Evolutionary conservation across 1,139 yeast genomes (phyloP).

Genomic region (Komagataea norvegica): DNA sequence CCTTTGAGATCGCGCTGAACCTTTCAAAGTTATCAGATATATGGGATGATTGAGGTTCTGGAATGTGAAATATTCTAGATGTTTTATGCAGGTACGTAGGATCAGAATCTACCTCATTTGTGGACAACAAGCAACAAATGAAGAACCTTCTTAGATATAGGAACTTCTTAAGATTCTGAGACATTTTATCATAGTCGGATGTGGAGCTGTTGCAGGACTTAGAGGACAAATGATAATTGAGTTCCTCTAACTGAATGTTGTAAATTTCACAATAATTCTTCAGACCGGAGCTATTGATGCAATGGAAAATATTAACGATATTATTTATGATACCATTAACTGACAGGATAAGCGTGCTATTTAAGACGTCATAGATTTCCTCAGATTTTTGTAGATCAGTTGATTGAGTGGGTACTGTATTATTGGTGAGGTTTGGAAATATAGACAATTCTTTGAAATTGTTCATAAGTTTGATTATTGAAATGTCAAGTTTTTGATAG

Average conservation of each 20-base stretch:
- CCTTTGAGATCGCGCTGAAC: constrained; percentile 1
- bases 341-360: constrained; percentile 26
- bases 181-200: constrained; percentile 22
- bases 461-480: constrained; percentile 16
- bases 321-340: constrained; percentile 21
- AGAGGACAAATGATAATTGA: constrained; percentile 17
- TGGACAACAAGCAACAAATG: constrained; percentile 38
- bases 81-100: constrained; percentile 7
- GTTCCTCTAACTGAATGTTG: constrained; percentile 28
- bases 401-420: constrained; percentile 3
- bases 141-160: constrained; percentile 37
- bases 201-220: not conserved
- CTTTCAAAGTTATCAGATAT: not conserved
- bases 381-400: constrained; percentile 17
- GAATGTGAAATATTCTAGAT: constrained; percentile 9
- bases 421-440: constrained; percentile 11
- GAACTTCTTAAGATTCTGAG: constrained; percentile 23
- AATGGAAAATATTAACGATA: constrained; percentile 27
- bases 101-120: constrained; percentile 22
- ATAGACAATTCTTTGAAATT: constrained; percentile 20
- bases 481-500: constrained; percentile 19
- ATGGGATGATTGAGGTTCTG: not conserved
- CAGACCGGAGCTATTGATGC: constrained; percentile 31
- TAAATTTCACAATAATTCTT: constrained; percentile 40
- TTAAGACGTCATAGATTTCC: constrained; percentile 28